These are phyloP conservation scores for Stachybotrys echinatus DNA, from an alignment of 2,329 filamentous ascomycete species.

Conservation along the genomic window DNA sequence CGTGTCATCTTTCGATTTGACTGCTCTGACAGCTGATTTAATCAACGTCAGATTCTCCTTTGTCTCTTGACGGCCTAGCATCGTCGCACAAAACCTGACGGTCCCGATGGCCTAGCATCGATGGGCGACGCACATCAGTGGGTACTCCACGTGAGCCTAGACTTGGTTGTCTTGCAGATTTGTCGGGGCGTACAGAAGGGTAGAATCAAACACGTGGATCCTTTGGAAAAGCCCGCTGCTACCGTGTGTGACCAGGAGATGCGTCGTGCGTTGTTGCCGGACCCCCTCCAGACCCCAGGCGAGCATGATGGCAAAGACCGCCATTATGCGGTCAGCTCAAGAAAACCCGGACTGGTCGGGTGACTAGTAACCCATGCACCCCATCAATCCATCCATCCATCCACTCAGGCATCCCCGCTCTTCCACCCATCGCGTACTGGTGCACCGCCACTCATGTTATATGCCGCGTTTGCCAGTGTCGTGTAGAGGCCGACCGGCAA, in stretches of 20 bases:
- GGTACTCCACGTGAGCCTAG: conserved; percentile 21
- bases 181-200: conserved; percentile 9
- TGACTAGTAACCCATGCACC: conserved; percentile 6
- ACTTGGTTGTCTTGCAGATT: conserved; percentile 16
- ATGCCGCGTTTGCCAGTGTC: neutral
- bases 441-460: neutral
- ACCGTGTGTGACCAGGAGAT: conserved; percentile 14
- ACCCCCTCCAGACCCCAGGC: neutral
- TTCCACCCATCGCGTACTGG: neutral
- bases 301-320: neutral
- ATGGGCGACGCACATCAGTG: conserved; percentile 22
- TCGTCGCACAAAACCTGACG: neutral
- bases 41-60: neutral
- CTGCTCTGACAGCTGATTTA: neutral
- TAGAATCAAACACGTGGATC: conserved; percentile 21
- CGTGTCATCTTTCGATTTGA: too few relatives aligned
- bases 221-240: conserved; percentile 15
- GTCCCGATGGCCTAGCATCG: conserved; percentile 11
- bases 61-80: neutral
- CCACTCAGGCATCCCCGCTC: neutral
- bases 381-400: neutral
- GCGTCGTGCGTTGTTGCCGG: conserved; percentile 3
- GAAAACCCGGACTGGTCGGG: conserved; percentile 9
- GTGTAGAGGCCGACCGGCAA: neutral
- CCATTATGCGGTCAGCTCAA: conserved; percentile 5